Conservation (phyloP, 2,329 filamentous ascomycete species). For the Paramyrothecium roridum region DNA sequence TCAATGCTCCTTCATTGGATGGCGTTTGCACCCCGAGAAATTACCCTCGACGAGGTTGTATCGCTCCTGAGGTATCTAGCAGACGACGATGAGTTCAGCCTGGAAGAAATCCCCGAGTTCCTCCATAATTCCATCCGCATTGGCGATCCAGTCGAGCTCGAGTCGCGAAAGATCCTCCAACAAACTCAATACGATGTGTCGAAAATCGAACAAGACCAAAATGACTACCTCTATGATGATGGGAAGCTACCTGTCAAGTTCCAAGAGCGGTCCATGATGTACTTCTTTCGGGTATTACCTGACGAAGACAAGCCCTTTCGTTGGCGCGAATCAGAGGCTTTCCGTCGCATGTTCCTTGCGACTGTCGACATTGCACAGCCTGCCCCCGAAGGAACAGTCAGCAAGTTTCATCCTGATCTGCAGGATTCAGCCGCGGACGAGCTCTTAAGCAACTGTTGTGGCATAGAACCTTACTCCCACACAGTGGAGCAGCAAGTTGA, state of each 20-base stretch:
- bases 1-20: conserved; percentile 22
- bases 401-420: neutral
- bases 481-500: conserved; percentile 10
- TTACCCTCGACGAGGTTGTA: conserved; percentile 17
- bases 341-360: conserved; percentile 17
- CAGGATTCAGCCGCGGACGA: conserved; percentile 9
- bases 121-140: conserved; percentile 21
- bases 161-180: neutral
- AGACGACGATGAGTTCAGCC: conserved; percentile 12
- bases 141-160: conserved; percentile 15
- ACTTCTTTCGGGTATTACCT: conserved; percentile 17
- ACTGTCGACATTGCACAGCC: conserved; percentile 9
- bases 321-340: conserved; percentile 16
- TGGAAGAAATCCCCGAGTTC: conserved; percentile 22
- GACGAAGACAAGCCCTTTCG: conserved; percentile 3
- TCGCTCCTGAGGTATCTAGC: conserved; percentile 15
- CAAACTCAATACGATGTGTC: neutral
- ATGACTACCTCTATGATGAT: conserved; percentile 19
- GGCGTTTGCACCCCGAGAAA: conserved; percentile 15
- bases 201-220: conserved; percentile 12
- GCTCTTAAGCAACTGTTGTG: conserved; percentile 12
- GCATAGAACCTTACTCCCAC: conserved; percentile 12
- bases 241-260: conserved; percentile 21
- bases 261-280: conserved; percentile 23
- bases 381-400: neutral